Evolutionary conservation across 306 rosid genomes (phyloP).

Genomic region (Acacia acuminata): DNA sequence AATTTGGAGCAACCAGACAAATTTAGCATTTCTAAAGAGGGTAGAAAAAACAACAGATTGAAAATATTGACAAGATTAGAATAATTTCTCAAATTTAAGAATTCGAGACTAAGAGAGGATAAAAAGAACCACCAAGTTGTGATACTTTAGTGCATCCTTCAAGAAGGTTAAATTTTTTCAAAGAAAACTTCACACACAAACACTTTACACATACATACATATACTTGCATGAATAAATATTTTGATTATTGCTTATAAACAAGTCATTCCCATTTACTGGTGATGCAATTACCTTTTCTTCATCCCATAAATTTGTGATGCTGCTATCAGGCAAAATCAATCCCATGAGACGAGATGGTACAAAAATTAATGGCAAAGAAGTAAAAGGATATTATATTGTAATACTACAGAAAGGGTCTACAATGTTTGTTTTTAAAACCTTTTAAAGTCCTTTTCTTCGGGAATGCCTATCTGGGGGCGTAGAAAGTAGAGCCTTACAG

Average conservation of each 20-base stretch:
- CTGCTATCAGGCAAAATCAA: neutral
- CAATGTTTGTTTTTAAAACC: no score
- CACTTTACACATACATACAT: no score
- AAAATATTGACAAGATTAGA: neutral
- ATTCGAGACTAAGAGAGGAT: neutral
- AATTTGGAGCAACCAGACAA: neutral
- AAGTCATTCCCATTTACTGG: no score
- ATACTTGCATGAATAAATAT: no score
- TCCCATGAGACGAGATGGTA: neutral
- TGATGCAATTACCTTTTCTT: neutral
- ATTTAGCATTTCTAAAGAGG: neutral
- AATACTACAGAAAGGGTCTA: no score
- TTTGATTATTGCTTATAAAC: no score
- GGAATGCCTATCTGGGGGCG: no score
- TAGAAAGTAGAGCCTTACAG: no score
- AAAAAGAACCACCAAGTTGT: neutral
- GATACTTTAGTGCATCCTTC: neutral
- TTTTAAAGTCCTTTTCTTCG: no score
- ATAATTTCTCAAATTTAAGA: neutral
- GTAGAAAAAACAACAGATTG: neutral
- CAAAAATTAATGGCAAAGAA: neutral
- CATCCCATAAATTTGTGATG: neutral
- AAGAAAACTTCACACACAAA: neutral
- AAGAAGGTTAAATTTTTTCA: neutral
- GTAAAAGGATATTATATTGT: no score